A percentile compares a stretch with the other conserved stretches of the same genome.
phyloP scores from a whole-genome alignment of 768 basidiomycete species.

The Tulasnella sp. region DNA sequence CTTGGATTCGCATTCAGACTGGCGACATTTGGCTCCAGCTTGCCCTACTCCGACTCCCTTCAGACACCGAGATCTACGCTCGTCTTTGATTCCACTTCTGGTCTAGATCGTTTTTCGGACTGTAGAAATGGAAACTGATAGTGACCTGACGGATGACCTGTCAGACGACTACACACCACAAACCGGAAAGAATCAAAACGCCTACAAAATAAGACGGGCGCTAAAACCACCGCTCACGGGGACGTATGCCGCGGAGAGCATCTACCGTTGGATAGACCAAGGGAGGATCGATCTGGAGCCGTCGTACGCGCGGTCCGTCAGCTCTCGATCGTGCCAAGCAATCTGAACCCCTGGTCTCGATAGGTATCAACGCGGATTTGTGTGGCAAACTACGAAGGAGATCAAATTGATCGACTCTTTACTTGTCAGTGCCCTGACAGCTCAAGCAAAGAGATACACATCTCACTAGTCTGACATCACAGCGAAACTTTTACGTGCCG shows the following conservation, averaged over 20 bases:
- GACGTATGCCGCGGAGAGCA: neutral
- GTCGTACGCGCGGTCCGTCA: neutral
- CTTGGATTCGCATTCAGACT: neutral
- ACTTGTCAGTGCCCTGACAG: conserved; percentile 26
- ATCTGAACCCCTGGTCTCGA: neutral
- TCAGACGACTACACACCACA: neutral
- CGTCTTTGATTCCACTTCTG: no score
- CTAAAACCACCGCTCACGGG: conserved; percentile 2
- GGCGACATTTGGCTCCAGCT: neutral
- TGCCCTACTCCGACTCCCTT: no score
- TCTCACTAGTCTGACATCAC: neutral
- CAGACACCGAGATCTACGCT: no score
- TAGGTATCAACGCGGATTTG: conserved; percentile 37
- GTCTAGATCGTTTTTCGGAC: no score
- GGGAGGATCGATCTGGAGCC: conserved; percentile 10
- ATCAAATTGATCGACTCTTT: conserved; percentile 66
- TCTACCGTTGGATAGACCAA: conserved; percentile 8
- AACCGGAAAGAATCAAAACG: neutral
- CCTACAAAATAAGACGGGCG: neutral
- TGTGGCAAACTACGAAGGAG: conserved; percentile 70
- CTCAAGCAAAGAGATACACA: neutral
- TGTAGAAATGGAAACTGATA: conserved; percentile 11
- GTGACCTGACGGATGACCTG: conserved; percentile 5
- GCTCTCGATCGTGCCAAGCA: neutral
- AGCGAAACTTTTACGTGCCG: conserved; percentile 57